Evolutionary conservation across 2,329 filamentous ascomycete genomes (phyloP), one percentile per base, ranked within the genome.

Genomic region (Fusarium compactum): DNA sequence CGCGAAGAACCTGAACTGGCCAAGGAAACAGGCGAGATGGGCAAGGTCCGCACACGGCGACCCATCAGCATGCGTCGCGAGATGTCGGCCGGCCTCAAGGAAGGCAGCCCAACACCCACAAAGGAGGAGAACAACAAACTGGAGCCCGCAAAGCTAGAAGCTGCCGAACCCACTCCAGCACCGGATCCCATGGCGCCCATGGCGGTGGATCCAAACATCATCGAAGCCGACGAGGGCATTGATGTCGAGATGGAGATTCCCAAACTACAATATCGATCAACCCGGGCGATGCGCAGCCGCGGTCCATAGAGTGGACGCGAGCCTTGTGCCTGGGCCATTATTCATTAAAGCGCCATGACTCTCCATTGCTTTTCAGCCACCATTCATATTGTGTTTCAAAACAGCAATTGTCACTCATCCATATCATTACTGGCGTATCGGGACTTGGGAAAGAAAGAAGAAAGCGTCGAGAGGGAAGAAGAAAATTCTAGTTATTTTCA

Each of bases 1-100:
- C 82, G 83, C 16, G 87, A 91, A 65, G 85, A 87, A 60, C 82
- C 85, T 2, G 82, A 83, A 43, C 68, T 81, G 20, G 78, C 81
- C 43, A 79, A 79, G 51, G 81, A 82, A 59, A 72, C 74, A 6
- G 73, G 71, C 16, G 83, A 84, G 30, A 74, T 81, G 41, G 74
- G 75, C 34, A 85, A 83, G 75, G 76, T 81, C 18, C 81, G 87
- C 46, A 86, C 83, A 43, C 85, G 84, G 63, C 83, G 87, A 18
- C 84, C 85, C 34, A 84, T 85, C 59, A 86, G 82, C 67, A 85
- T 89, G 81, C 82, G 87, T 47, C 82, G 83, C 65, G 85, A 85
- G 46, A 73, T 80, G 64, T 70, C 78, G 3, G 70, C 70, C 30
- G 72, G 76, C 30, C 70, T 76, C 22, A 78, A 78, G 62, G 74